Conservation (phyloP, 768 basidiomycete species). For the Termitomyces sp. region DNA sequence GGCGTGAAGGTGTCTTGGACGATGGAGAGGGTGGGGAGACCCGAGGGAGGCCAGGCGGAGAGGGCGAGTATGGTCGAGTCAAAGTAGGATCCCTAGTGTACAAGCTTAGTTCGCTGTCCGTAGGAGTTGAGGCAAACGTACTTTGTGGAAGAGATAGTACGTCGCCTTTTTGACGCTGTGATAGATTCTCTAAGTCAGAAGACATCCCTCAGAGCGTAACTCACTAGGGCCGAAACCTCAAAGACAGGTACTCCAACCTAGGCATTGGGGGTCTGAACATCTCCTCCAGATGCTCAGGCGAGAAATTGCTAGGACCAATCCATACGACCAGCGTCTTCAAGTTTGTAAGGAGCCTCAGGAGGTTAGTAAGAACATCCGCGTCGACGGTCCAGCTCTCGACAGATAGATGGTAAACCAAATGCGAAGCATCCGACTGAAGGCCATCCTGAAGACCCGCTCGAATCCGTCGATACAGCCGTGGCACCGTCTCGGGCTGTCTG, state of each 20-base stretch:
- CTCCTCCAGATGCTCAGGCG: slow-evolving; percentile 79
- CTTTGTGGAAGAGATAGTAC: slow-evolving; percentile 82
- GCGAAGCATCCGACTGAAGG: slow-evolving; percentile 19
- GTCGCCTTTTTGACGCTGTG: slow-evolving; percentile 65
- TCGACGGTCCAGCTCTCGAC: slow-evolving; percentile 69
- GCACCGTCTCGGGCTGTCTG: slow-evolving; percentile 45
- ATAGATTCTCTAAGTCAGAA: no score
- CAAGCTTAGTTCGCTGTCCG: no score
- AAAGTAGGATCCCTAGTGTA: slow-evolving; percentile 71
- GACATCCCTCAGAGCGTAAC: slow-evolving; percentile 24
- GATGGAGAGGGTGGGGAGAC: slow-evolving; percentile 50
- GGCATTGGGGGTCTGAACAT: slow-evolving; percentile 47
- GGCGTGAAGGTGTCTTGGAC: slow-evolving; percentile 61
- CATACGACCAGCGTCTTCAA: slow-evolving; percentile 53
- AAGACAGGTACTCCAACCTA: slow-evolving; percentile 46
- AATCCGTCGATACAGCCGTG: slow-evolving; percentile 55
- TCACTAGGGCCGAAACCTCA: slow-evolving; percentile 85
- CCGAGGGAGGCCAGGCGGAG: slow-evolving; percentile 53
- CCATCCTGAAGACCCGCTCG: slow-evolving; percentile 21
- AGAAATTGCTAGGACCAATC: slow-evolving; percentile 72
- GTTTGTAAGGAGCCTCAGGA: slow-evolving; percentile 55
- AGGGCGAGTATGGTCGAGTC: slow-evolving; percentile 66
- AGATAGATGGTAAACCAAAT: slow-evolving; percentile 46
- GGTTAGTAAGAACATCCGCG: slow-evolving; percentile 69
- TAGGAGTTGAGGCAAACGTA: slow-evolving; percentile 16